These are phyloP conservation scores for Boletus rubropictus DNA, from an alignment of 768 basidiomycete species.

Conservation along the genomic window DNA sequence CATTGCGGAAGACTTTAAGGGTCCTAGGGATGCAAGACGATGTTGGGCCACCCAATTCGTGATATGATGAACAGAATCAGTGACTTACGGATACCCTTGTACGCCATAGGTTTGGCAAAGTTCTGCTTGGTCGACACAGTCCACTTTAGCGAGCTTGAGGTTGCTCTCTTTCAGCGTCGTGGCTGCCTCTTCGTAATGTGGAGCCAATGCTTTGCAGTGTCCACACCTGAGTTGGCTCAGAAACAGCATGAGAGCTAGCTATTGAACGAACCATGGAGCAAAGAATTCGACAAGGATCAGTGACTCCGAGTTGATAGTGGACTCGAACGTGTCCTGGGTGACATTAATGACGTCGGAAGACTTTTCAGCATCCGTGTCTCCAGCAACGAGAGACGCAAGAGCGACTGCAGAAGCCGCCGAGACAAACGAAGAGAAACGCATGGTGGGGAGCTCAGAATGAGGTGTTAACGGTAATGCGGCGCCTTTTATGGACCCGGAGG, in stretches of 20 bases:
- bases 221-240: conserved; percentile 61
- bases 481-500: conserved; percentile 20
- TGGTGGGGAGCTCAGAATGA: conserved; percentile 32
- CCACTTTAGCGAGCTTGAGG: conserved; percentile 93
- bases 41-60: background rate
- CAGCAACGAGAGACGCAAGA: conserved; percentile 49
- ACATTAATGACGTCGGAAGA: conserved; percentile 78
- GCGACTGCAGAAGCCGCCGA: conserved; percentile 49
- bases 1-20: conserved; percentile 87
- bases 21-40: conserved; percentile 38
- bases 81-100: conserved; percentile 86
- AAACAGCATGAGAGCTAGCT: background rate
- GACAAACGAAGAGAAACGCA: conserved; percentile 57
- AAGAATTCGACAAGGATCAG: conserved; percentile 94
- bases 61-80: background rate
- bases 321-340: conserved; percentile 63
- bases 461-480: background rate
- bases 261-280: conserved; percentile 61
- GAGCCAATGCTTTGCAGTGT: conserved; percentile 93
- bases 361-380: conserved; percentile 36
- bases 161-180: conserved; percentile 84
- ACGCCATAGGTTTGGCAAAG: conserved; percentile 86
- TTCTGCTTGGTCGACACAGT: conserved; percentile 92
- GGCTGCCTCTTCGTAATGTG: conserved; percentile 91
- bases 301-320: conserved; percentile 56